These are phyloP conservation scores for Nicotiana knightiana DNA, from an alignment of 257 asterid species.

Conservation along the genomic window DNA sequence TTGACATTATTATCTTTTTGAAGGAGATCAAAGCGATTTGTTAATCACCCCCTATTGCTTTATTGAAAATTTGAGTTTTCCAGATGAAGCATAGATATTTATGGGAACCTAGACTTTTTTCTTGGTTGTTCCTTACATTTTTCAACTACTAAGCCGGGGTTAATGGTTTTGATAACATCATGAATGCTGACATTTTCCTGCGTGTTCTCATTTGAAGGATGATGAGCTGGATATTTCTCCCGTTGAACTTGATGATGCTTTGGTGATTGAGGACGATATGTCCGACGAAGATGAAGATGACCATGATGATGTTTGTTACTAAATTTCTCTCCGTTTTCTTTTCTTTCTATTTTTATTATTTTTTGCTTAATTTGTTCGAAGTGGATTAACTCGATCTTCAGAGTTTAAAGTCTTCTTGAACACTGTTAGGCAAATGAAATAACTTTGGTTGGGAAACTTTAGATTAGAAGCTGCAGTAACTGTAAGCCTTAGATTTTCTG, in stretches of 20 bases:
- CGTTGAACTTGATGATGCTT: constrained; percentile 73
- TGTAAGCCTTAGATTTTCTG: neutral
- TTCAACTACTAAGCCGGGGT: neutral
- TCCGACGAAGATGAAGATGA: constrained; percentile 71
- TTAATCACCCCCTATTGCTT: neutral
- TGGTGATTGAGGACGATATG: constrained; percentile 93
- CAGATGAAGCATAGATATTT: neutral
- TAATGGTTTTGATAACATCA: neutral
- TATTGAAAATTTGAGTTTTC: neutral
- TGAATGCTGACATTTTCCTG: neutral
- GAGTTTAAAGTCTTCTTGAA: neutral
- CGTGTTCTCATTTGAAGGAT: constrained; percentile 44
- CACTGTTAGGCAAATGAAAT: neutral
- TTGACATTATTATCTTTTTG: neutral
- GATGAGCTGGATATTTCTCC: constrained; percentile 76
- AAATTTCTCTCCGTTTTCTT: neutral
- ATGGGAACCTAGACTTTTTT: neutral
- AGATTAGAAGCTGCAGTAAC: neutral
- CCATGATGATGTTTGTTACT: constrained; percentile 64
- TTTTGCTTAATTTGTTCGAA: neutral
- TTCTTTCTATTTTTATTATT: neutral
- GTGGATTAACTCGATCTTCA: neutral
- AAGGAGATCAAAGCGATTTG: neutral
- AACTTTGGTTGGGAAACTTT: neutral
- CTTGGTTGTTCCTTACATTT: neutral